Conservation (phyloP, 192 early-diverging fungal genomes). For the Cetraspora pellucida region DNA sequence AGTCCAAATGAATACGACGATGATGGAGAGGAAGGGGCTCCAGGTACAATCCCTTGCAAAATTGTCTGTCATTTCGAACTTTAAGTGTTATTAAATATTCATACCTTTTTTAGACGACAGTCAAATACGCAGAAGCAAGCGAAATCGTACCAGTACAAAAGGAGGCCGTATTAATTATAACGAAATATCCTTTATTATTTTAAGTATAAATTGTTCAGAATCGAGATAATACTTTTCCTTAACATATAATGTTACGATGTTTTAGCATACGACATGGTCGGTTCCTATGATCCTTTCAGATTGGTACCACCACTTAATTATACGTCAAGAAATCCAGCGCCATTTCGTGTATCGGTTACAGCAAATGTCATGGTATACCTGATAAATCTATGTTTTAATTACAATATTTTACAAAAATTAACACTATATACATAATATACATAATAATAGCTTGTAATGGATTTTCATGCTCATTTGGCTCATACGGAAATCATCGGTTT, state of each 20-base stretch:
- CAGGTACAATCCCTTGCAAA: too few species aligned
- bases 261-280: constrained; percentile 13
- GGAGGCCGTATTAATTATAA: constrained; percentile 29
- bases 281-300: constrained; percentile 57
- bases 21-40: too few species aligned
- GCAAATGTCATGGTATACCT: constrained; percentile 56
- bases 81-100: constrained; percentile 1
- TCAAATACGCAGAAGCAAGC: constrained; percentile 15
- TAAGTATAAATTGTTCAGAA: not conserved
- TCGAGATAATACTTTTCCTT: not conserved
- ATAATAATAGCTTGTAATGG: constrained; percentile 74
- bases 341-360: constrained; percentile 54
- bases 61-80: not conserved
- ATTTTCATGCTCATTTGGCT: constrained; percentile 89
- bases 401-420: not conserved
- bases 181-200: constrained; percentile 33
- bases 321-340: constrained; percentile 48
- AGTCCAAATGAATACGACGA: too few species aligned
- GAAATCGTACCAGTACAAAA: constrained; percentile 1
- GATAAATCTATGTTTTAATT: not conserved
- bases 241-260: constrained; percentile 19
- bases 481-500: constrained; percentile 93
- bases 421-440: not conserved
- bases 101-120: not conserved
- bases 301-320: constrained; percentile 53